Conservation (phyloP, 2,329 filamentous ascomycete species). For the Sarocladiaceae sp. region DNA sequence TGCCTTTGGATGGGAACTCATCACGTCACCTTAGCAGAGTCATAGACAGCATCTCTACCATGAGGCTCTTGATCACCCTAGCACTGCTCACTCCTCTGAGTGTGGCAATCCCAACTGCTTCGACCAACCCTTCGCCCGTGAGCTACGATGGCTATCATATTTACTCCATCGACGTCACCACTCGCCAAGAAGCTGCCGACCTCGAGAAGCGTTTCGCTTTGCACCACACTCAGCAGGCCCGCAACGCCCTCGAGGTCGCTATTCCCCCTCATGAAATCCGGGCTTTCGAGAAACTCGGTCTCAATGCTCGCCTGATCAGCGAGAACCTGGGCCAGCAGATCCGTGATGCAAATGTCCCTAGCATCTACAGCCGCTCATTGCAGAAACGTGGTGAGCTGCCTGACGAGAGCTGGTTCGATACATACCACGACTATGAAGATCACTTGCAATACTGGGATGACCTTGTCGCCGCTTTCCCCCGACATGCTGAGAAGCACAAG, state of each 20-base stretch:
- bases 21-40: not conserved
- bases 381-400: constrained; percentile 23
- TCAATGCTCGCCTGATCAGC: constrained; percentile 20
- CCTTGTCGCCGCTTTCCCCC: constrained; percentile 36
- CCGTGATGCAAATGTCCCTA: constrained; percentile 20
- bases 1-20: not conserved
- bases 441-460: constrained; percentile 42
- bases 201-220: constrained; percentile 15
- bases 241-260: constrained; percentile 23
- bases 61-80: not conserved
- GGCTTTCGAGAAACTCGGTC: constrained; percentile 20
- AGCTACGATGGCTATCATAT: constrained; percentile 27
- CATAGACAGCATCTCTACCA: not conserved
- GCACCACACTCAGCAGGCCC: constrained; percentile 20
- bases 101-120: not conserved
- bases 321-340: constrained; percentile 23
- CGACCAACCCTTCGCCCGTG: constrained; percentile 5
- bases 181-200: constrained; percentile 12
- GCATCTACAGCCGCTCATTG: constrained; percentile 14
- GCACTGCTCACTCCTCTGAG: not conserved
- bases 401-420: constrained; percentile 41
- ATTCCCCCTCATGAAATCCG: constrained; percentile 22
- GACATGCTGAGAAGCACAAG: constrained; percentile 39
- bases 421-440: constrained; percentile 47
- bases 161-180: constrained; percentile 19